These are phyloP conservation scores for Fragaria iinumae DNA, from an alignment of 306 rosid genomes.

Conservation along the genomic window DNA sequence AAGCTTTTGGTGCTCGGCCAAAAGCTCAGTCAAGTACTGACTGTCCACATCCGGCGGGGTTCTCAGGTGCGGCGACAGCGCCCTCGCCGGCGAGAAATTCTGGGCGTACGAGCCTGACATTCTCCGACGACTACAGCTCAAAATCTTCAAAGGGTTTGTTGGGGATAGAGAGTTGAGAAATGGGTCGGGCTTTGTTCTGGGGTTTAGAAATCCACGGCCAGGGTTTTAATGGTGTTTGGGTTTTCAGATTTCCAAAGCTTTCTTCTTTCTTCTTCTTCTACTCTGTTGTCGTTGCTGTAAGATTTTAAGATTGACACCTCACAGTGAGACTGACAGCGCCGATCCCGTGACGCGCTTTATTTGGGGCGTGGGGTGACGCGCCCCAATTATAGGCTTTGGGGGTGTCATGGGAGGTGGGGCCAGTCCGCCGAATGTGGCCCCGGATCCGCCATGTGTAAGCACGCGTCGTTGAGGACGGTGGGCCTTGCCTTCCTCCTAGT, in stretches of 20 bases:
- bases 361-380: neutral
- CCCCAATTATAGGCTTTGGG: neutral
- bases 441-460: neutral
- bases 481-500: neutral
- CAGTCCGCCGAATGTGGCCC: neutral
- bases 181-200: neutral
- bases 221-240: constrained; percentile 17
- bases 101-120: constrained; percentile 87
- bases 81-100: constrained; percentile 87
- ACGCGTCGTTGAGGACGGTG: neutral
- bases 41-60: constrained; percentile 73
- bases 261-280: neutral
- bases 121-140: neutral
- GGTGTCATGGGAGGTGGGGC: neutral
- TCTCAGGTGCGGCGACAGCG: constrained; percentile 91
- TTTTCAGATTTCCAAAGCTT: neutral
- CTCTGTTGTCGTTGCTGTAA: constrained; percentile 27
- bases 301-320: constrained; percentile 37
- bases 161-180: neutral
- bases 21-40: constrained; percentile 86
- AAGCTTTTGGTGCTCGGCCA: constrained; percentile 93
- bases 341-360: neutral
- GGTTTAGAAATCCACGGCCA: neutral
- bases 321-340: constrained; percentile 25
- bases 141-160: constrained; percentile 13